Percentiles rank a stretch among this genome's conserved stretches.
Conservation (phyloP, 805 yeast species). For the Schizosaccharomyces lindneri region DNA sequence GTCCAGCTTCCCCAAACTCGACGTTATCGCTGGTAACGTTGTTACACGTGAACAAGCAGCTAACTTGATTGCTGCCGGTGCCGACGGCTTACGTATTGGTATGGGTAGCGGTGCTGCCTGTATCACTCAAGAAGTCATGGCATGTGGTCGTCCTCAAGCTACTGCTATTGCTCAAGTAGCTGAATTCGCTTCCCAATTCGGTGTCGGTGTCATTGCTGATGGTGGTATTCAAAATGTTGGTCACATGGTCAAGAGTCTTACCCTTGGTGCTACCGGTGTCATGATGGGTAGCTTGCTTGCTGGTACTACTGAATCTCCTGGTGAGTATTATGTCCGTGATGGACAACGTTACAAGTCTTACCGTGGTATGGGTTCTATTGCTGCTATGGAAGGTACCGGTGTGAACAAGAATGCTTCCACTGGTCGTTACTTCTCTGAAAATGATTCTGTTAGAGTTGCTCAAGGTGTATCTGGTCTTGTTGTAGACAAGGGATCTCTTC, state of each 20-base stretch:
- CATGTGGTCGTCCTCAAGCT: constrained; percentile 99
- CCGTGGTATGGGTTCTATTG: constrained; percentile 99
- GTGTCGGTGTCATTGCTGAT: constrained; percentile 96
- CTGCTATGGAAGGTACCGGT: constrained; percentile 81
- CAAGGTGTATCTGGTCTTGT: constrained; percentile 98
- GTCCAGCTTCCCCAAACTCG: constrained; percentile 45
- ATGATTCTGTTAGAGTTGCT: constrained; percentile 86
- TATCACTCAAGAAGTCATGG: constrained; percentile 99
- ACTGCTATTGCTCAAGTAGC: constrained; percentile 89
- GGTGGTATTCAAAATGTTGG: constrained; percentile 99
- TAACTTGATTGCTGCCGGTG: constrained; percentile 77
- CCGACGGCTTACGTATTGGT: constrained; percentile 94
- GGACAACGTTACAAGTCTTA: constrained; percentile 92
- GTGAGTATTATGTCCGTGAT: constrained; percentile 91
- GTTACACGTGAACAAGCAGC: constrained; percentile 99
- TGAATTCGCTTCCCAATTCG: constrained; percentile 81
- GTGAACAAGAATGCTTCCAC: constrained; percentile 88
- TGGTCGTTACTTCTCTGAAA: constrained; percentile 90
- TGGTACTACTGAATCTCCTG: constrained; percentile 96
- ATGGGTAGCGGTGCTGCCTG: constrained; percentile 99
- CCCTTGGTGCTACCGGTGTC: constrained; percentile 87
- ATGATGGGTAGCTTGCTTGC: constrained; percentile 99
- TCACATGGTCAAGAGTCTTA: constrained; percentile 87
- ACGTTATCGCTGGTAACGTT: constrained; percentile 93
- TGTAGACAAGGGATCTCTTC: constrained; percentile 85